phyloP scores from a whole-genome alignment of 139 green algal genomes.

The Protoeuglena noctilucae region DNA sequence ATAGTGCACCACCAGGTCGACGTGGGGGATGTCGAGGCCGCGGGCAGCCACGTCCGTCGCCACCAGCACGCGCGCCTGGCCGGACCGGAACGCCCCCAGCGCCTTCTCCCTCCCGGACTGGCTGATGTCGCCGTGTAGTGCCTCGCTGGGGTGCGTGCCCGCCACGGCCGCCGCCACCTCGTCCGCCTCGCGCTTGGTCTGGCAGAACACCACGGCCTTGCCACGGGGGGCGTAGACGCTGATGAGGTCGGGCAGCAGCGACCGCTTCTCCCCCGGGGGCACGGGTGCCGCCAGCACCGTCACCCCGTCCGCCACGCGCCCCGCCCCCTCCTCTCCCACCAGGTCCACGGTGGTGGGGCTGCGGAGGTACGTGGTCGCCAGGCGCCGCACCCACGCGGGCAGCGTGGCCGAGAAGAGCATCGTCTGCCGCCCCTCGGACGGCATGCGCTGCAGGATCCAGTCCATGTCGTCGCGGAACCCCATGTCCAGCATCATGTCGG shows the following conservation, averaged over 20 bases:
- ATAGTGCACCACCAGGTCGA: slow-evolving; percentile 47
- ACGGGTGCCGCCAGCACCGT: slow-evolving; percentile 15
- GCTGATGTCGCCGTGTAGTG: slow-evolving; percentile 36
- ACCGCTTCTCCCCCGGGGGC: slow-evolving; percentile 22
- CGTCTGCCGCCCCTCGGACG: slow-evolving; percentile 60
- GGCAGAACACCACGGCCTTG: slow-evolving; percentile 8
- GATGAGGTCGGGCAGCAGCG: slow-evolving; percentile 72
- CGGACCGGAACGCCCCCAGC: slow-evolving; percentile 26
- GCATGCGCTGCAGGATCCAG: slow-evolving; percentile 60
- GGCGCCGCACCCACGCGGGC: slow-evolving; percentile 83
- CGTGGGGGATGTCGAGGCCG: slow-evolving; percentile 37
- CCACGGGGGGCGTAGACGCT: slow-evolving; percentile 38
- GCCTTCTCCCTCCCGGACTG: slow-evolving; percentile 30
- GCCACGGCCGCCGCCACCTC: slow-evolving; percentile 19
- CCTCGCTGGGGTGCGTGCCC: slow-evolving; percentile 15
- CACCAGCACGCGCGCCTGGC: slow-evolving; percentile 29
- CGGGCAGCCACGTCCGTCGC: slow-evolving; percentile 42
- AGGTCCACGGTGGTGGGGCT: slow-evolving; percentile 80
- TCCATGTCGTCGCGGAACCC: slow-evolving; percentile 98
- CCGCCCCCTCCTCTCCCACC: slow-evolving; percentile 64
- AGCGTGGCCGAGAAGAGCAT: slow-evolving; percentile 94
- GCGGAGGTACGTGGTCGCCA: slow-evolving; percentile 55
- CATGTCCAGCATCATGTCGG: slow-evolving; percentile 93
- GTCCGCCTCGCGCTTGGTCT: slow-evolving; percentile 37
- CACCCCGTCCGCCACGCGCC: slow-evolving; percentile 32